Evolutionary conservation across 495 filamentous ascomycete species (phyloP).

Genomic region (Aspergillus panamensis): DNA sequence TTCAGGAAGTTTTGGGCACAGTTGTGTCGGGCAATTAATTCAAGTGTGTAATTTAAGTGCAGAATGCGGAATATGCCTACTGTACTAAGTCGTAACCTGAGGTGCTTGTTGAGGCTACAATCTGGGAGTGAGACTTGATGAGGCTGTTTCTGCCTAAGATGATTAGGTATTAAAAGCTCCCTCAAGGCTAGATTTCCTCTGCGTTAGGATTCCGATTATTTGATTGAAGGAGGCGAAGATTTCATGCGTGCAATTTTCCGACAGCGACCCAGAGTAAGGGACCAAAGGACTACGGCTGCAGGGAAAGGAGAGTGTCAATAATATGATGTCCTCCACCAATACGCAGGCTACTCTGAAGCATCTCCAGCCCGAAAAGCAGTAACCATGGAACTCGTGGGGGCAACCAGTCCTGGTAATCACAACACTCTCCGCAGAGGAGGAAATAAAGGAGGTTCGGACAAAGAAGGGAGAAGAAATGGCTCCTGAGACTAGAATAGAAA

Average conservation of each 20-base stretch:
- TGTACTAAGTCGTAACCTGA: too few species aligned
- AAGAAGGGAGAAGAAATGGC: conserved; percentile 1
- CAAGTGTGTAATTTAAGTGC: too few species aligned
- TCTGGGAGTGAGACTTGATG: background rate
- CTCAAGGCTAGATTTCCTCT: too few species aligned
- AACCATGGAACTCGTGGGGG: background rate
- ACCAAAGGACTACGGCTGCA: background rate
- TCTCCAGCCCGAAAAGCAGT: too few species aligned
- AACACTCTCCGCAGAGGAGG: background rate
- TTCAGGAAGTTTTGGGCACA: too few species aligned
- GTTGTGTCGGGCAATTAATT: too few species aligned
- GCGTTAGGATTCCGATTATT: too few species aligned
- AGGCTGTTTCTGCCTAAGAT: background rate
- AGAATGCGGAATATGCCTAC: too few species aligned
- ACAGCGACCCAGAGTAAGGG: background rate
- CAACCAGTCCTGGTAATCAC: background rate
- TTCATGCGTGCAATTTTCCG: conserved; percentile 3
- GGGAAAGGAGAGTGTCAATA: background rate
- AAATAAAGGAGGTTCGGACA: background rate
- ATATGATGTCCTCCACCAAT: background rate
- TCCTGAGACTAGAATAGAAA: background rate
- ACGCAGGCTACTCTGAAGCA: too few species aligned
- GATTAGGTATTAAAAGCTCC: background rate
- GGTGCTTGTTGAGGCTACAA: background rate
- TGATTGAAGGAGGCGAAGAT: background rate